phyloP scores from a whole-genome alignment of 768 basidiomycete genomes.

The Boletales sp. region DNA sequence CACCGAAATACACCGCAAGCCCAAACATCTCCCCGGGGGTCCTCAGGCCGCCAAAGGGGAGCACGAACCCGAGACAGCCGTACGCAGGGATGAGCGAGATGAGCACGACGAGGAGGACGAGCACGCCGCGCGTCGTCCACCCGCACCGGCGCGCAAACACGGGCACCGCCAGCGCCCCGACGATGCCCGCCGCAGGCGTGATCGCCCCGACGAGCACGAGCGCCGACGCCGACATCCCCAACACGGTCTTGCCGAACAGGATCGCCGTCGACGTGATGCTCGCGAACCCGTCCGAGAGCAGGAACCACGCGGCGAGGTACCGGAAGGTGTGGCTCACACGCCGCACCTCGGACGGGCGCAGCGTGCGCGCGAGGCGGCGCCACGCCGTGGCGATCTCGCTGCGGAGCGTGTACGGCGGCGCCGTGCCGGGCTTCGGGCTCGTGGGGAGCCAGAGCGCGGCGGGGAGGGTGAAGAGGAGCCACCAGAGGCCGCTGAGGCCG shows the following conservation, averaged over 20 bases:
- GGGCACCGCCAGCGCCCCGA: conserved; percentile 84
- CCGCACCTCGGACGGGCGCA: neutral
- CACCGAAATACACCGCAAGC: conserved; percentile 80
- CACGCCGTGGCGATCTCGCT: no score
- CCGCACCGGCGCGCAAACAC: conserved; percentile 57
- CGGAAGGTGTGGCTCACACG: conserved; percentile 74
- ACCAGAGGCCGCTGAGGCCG: conserved; percentile 82
- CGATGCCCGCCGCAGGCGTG: conserved; percentile 73
- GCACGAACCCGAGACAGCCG: conserved; percentile 77
- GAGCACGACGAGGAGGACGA: conserved; percentile 64
- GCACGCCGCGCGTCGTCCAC: conserved; percentile 65
- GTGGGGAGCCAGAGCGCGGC: conserved; percentile 73
- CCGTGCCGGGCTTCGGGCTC: no score
- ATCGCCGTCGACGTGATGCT: conserved; percentile 91
- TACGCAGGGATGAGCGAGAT: conserved; percentile 72
- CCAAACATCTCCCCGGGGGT: conserved; percentile 83
- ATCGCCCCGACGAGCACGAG: conserved; percentile 79
- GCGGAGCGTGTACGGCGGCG: no score
- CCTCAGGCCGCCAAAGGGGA: conserved; percentile 67
- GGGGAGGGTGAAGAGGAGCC: conserved; percentile 79
- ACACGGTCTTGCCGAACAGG: conserved; percentile 85
- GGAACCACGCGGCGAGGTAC: conserved; percentile 91
- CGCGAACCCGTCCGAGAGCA: conserved; percentile 88
- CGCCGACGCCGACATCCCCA: conserved; percentile 74
- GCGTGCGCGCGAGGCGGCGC: no score